Percentiles rank a stretch among this genome's conserved stretches.
Evolutionary conservation across 2,329 filamentous ascomycete genomes (phyloP).

Genomic region (Didymella pomorum): DNA sequence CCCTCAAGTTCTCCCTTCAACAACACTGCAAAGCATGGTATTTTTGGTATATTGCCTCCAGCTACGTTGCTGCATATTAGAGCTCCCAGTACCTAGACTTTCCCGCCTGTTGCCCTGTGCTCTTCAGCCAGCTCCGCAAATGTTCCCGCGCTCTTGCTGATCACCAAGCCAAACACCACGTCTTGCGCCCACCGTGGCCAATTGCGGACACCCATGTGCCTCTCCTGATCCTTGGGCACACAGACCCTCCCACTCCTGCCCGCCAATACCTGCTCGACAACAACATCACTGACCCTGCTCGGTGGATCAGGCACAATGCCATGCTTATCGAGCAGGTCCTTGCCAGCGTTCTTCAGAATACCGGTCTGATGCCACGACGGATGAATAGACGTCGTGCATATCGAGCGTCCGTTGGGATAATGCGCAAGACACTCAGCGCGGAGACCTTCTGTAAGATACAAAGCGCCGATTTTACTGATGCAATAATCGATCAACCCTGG

Average conservation of each 20-base stretch:
- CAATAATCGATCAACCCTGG: constrained; percentile 41
- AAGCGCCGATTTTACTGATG: constrained; percentile 37
- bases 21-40: no score
- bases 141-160: background rate
- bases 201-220: constrained; percentile 22
- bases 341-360: constrained; percentile 32
- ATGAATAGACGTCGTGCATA: constrained; percentile 42
- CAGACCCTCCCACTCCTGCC: constrained; percentile 34
- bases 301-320: constrained; percentile 31
- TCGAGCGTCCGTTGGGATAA: constrained; percentile 35
- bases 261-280: constrained; percentile 38
- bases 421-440: constrained; percentile 36
- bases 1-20: background rate
- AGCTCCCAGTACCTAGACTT: no score
- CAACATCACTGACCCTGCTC: constrained; percentile 30
- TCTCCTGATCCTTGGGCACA: constrained; percentile 30
- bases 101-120: background rate
- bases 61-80: no score
- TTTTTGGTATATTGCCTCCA: no score
- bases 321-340: constrained; percentile 20
- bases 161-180: constrained; percentile 26
- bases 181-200: constrained; percentile 42
- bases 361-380: constrained; percentile 39
- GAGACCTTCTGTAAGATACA: constrained; percentile 44
- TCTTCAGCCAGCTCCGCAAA: background rate